Evolutionary conservation across 2,329 filamentous ascomycete genomes (phyloP).

Genomic region (Scortechinia acanthostroma): DNA sequence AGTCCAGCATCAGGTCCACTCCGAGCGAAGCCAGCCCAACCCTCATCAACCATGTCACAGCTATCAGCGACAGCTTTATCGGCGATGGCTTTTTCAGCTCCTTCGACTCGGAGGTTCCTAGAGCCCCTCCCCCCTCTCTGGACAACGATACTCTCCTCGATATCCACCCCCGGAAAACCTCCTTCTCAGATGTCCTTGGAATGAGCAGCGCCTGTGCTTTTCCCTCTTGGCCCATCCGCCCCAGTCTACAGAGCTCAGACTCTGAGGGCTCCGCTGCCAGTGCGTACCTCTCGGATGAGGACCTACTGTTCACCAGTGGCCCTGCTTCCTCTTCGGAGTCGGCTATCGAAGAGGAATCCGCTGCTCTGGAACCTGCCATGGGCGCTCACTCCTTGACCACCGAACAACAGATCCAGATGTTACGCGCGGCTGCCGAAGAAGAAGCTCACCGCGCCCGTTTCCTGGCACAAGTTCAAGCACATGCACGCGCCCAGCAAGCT

Average conservation of each 20-base stretch:
- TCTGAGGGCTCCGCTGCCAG: slow-evolving; percentile 15
- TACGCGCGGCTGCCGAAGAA: slow-evolving; percentile 22
- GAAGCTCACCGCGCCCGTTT: slow-evolving; percentile 23
- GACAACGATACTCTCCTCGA: neutral
- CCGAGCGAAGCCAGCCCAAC: neutral
- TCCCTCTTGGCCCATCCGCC: slow-evolving; percentile 30
- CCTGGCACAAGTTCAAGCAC: slow-evolving; percentile 27
- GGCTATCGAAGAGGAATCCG: neutral
- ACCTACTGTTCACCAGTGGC: neutral
- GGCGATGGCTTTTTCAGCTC: neutral
- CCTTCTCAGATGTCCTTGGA: slow-evolving; percentile 10
- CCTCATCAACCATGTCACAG: no score
- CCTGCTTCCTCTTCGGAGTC: neutral
- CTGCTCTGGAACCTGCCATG: neutral
- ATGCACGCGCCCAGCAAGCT: slow-evolving; percentile 26
- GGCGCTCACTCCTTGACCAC: slow-evolving; percentile 8
- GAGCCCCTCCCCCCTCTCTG: neutral
- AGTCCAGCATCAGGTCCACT: neutral
- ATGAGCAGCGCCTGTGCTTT: slow-evolving; percentile 29
- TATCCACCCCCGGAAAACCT: neutral
- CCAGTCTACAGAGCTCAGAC: slow-evolving; percentile 20
- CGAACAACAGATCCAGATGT: slow-evolving; percentile 25
- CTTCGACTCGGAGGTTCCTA: neutral
- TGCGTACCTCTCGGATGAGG: neutral
- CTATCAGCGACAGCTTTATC: neutral